Conservation (phyloP, 2,329 filamentous ascomycete species). For the Zarea fungicola region DNA sequence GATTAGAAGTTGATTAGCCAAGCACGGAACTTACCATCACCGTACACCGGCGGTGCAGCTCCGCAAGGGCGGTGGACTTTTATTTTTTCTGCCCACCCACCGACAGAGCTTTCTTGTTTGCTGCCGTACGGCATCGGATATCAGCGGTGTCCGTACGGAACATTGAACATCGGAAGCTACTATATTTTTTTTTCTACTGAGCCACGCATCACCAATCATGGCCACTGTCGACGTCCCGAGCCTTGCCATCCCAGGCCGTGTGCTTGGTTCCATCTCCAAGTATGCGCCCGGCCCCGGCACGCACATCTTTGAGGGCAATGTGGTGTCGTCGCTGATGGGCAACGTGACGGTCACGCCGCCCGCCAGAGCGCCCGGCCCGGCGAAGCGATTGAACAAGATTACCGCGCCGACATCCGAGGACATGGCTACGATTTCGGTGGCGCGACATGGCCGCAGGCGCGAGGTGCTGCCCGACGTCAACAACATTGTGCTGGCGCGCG, state of each 20-base stretch:
- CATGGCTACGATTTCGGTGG: conserved; percentile 52
- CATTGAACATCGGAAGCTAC: not conserved
- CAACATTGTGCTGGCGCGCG: conserved; percentile 74
- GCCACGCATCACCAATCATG: conserved; percentile 18
- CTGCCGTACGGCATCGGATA: not conserved
- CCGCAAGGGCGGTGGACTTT: conserved; percentile 7
- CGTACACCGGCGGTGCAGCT: not conserved
- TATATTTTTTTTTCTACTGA: not conserved
- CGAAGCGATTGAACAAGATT: conserved; percentile 56
- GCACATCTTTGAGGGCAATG: conserved; percentile 67
- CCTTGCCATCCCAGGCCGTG: conserved; percentile 75
- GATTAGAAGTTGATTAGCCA: conserved; percentile 11
- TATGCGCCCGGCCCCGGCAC: conserved; percentile 77
- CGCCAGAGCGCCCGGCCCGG: conserved; percentile 42
- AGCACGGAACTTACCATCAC: conserved; percentile 8
- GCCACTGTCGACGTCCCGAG: conserved; percentile 36
- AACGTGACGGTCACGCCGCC: conserved; percentile 53
- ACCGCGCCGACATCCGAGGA: conserved; percentile 38
- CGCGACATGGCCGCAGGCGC: conserved; percentile 45
- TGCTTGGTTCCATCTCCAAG: conserved; percentile 62
- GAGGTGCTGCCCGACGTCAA: conserved; percentile 78
- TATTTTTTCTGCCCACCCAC: conserved; percentile 4
- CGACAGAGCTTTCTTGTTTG: conserved; percentile 4
- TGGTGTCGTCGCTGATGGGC: conserved; percentile 81
- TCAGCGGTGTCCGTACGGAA: not conserved